Conservation (phyloP, 352 stramenopile species). For the Phytopythium vexans region DNA sequence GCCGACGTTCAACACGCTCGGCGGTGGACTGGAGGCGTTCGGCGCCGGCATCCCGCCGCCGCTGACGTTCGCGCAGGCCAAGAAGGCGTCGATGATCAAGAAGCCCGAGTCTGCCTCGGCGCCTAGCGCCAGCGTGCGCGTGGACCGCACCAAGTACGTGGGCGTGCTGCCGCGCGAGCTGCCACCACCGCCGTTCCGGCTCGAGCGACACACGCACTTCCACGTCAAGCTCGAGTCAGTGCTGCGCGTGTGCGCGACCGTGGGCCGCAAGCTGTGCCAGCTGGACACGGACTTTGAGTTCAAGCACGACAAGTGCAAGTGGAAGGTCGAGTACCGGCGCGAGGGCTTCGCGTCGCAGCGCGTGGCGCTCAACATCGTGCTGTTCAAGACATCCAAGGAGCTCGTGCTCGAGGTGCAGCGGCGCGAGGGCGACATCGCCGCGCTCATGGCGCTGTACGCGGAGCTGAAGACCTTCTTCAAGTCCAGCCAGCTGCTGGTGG, state of each 20-base stretch:
- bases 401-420: constrained; percentile 76
- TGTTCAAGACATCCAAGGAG: constrained; percentile 76
- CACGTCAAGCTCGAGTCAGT: constrained; percentile 77
- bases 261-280: constrained; percentile 81
- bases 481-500: constrained; percentile 60
- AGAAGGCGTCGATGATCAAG: constrained; percentile 14
- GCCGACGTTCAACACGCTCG: constrained; percentile 41
- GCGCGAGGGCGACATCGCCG: constrained; percentile 76
- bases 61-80: constrained; percentile 34
- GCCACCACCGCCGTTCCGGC: constrained; percentile 71
- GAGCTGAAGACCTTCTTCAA: constrained; percentile 80
- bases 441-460: constrained; percentile 73
- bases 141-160: constrained; percentile 81
- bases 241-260: constrained; percentile 69
- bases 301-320: constrained; percentile 86
- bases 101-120: constrained; percentile 19
- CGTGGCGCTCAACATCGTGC: constrained; percentile 72
- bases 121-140: constrained; percentile 49
- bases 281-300: constrained; percentile 85
- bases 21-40: constrained; percentile 10
- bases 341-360: constrained; percentile 39
- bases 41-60: constrained; percentile 16
- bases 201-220: constrained; percentile 88
- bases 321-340: constrained; percentile 80
- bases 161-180: constrained; percentile 58